Percentiles rank a stretch among this genome's conserved stretches.
These are phyloP conservation scores for Magnolia sinica DNA, from an alignment of 164 flowering plant genomes.

Conservation along the genomic window DNA sequence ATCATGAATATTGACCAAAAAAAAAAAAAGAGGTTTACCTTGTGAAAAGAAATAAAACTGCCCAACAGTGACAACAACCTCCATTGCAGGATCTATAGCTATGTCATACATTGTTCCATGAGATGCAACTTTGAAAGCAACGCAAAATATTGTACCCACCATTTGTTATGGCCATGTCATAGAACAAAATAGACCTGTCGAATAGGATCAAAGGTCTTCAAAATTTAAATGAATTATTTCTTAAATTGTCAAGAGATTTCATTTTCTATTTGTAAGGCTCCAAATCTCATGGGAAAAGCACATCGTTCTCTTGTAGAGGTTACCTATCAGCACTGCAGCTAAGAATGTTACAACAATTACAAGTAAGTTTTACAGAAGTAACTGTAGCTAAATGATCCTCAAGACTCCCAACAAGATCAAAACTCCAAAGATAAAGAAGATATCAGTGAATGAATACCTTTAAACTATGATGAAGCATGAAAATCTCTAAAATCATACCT, in stretches of 20 bases:
- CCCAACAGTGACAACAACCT: slow-evolving; percentile 61
- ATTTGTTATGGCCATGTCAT: slow-evolving; percentile 38
- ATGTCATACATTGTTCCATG: slow-evolving; percentile 62
- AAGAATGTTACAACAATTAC: slow-evolving; percentile 44
- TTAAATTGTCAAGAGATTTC: neutral
- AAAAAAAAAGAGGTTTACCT: neutral
- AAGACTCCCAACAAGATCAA: slow-evolving; percentile 50
- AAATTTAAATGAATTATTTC: neutral
- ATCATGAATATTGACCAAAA: neutral
- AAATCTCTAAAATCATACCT: slow-evolving; percentile 36
- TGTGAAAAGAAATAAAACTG: slow-evolving; percentile 35
- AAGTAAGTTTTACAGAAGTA: slow-evolving; percentile 47
- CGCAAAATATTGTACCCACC: slow-evolving; percentile 28
- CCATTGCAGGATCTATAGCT: slow-evolving; percentile 50
- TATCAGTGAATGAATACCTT: neutral
- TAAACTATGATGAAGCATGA: neutral
- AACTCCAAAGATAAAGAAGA: slow-evolving; percentile 41
- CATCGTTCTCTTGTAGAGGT: slow-evolving; percentile 5
- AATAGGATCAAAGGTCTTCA: slow-evolving; percentile 4
- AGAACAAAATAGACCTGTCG: slow-evolving; percentile 53
- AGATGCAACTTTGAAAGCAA: slow-evolving; percentile 41
- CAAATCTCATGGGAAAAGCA: neutral
- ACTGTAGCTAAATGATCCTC: slow-evolving; percentile 71
- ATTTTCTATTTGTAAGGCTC: neutral
- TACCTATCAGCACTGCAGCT: slow-evolving; percentile 77